Evolutionary conservation across 2,329 filamentous ascomycete genomes (phyloP), one percentile per base, ranked within the genome.

Genomic region (Dendryphion nanum): DNA sequence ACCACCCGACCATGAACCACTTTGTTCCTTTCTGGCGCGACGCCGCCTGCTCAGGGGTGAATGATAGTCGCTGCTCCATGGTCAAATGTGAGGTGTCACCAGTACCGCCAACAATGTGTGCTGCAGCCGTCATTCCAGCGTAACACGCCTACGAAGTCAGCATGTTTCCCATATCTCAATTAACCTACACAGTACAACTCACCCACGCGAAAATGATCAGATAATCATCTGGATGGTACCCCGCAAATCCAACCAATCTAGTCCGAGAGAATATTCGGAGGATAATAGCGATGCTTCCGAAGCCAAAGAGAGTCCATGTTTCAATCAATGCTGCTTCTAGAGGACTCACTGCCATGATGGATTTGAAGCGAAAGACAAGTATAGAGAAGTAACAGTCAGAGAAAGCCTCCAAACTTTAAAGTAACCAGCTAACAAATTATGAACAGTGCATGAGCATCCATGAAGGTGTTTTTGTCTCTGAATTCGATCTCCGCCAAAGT

Each of bases 291-390:
- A 54, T 12, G 14, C 49, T 56, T 1, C 64, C 66, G 4, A 67
- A 31, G 4, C 45, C 35, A 40, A 61, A 69, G n/a, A 69, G 53
- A 32, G 55, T 45, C 66, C 64, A 69, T 53, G 65, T 64, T 35
- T 68, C 64, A 2, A 55, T 40, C 17, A 45, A 40, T 15, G 37
- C 43, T 20, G 30, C 30, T 24, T 38, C 32, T 3, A 46, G 40
- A 21, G 40, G 30, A 16, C 24, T 23, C n/a, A 40, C 31, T 28
- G 33, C 40, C 44, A 44, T 47, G 16, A 30, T 17, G 23, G n/a
- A n/a, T n/a, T n/a, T n/a, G n/a, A n/a, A n/a, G n/a, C n/a, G n/a
- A n/a, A n/a, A n/a, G n/a, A n/a, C n/a, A n/a, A n/a, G n/a, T n/a
- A n/a, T n/a, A n/a, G n/a, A n/a, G n/a, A n/a, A n/a, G n/a, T n/a